These are phyloP conservation scores for Meyerozyma smithsonii DNA, from an alignment of 1,139 yeast genomes.

Conservation along the genomic window DNA sequence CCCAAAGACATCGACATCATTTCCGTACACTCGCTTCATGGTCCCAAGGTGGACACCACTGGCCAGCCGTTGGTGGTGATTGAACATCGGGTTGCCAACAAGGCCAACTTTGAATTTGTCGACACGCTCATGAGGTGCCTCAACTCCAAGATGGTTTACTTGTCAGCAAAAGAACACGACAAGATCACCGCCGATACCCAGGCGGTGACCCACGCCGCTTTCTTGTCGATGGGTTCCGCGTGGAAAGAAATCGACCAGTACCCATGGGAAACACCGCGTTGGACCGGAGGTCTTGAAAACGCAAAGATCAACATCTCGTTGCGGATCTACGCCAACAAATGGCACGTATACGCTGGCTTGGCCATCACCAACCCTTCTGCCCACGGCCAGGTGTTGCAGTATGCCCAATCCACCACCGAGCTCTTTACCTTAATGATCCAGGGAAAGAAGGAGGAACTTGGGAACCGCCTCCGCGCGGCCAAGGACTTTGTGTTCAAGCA, in stretches of 20 bases:
- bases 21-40: slow-evolving; percentile 88
- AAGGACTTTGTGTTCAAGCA: slow-evolving; percentile 73
- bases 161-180: slow-evolving; percentile 85
- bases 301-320: slow-evolving; percentile 91
- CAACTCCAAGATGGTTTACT: slow-evolving; percentile 69
- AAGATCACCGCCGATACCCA: slow-evolving; percentile 96
- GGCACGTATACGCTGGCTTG: slow-evolving; percentile 98
- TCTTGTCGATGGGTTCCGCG: slow-evolving; percentile 93
- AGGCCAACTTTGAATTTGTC: slow-evolving; percentile 51
- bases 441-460: slow-evolving; percentile 55
- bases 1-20: slow-evolving; percentile 81
- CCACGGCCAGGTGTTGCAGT: slow-evolving; percentile 84
- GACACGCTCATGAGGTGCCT: slow-evolving; percentile 64
- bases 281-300: slow-evolving; percentile 93
- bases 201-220: slow-evolving; percentile 98
- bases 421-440: slow-evolving; percentile 79
- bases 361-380: slow-evolving; percentile 96
- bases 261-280: slow-evolving; percentile 86
- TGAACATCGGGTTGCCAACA: slow-evolving; percentile 61
- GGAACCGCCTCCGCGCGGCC: slow-evolving; percentile 57
- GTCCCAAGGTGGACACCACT: slow-evolving; percentile 81
- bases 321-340: slow-evolving; percentile 85
- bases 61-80: slow-evolving; percentile 93
- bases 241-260: slow-evolving; percentile 82
- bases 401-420: slow-evolving; percentile 79